Percentiles rank a stretch among this genome's conserved stretches.
Evolutionary conservation across 164 flowering plant genomes (phyloP).

Genomic region (Pachysandra terminalis): DNA sequence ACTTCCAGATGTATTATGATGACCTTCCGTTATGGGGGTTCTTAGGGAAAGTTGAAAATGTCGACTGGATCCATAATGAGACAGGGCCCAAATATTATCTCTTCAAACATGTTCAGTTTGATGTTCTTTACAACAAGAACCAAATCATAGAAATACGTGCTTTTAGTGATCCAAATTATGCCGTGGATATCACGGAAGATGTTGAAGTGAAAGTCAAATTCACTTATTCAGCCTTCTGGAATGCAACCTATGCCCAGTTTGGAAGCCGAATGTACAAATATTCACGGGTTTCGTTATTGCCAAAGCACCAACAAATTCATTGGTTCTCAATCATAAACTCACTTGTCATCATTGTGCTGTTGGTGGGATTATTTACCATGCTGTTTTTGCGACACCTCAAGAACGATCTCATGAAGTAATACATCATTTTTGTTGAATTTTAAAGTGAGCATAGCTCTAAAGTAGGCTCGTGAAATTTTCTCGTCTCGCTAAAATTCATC

Average conservation of each 20-base stretch:
- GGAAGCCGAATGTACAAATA: conserved; percentile 60
- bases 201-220: conserved; percentile 44
- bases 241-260: conserved; percentile 38
- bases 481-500: conserved; percentile 5
- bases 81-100: conserved; percentile 46
- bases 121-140: conserved; percentile 54
- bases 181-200: conserved; percentile 62
- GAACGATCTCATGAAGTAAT: conserved; percentile 49
- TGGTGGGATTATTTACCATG: conserved; percentile 48
- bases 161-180: conserved; percentile 58
- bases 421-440: neutral
- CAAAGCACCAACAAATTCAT: conserved; percentile 42
- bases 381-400: conserved; percentile 52
- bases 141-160: conserved; percentile 60
- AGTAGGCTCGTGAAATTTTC: neutral
- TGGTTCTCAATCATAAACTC: conserved; percentile 74
- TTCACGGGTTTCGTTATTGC: conserved; percentile 41
- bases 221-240: conserved; percentile 73
- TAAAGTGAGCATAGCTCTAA: too few species aligned
- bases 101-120: conserved; percentile 66
- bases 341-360: conserved; percentile 44
- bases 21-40: conserved; percentile 90
- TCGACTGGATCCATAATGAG: conserved; percentile 16
- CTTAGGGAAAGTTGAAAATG: conserved; percentile 64
- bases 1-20: conserved; percentile 83